Evolutionary conservation across 1,284 basidiomycete genomes (phyloP).

Genomic region (Cutaneotrichosporon arboriforme): DNA sequence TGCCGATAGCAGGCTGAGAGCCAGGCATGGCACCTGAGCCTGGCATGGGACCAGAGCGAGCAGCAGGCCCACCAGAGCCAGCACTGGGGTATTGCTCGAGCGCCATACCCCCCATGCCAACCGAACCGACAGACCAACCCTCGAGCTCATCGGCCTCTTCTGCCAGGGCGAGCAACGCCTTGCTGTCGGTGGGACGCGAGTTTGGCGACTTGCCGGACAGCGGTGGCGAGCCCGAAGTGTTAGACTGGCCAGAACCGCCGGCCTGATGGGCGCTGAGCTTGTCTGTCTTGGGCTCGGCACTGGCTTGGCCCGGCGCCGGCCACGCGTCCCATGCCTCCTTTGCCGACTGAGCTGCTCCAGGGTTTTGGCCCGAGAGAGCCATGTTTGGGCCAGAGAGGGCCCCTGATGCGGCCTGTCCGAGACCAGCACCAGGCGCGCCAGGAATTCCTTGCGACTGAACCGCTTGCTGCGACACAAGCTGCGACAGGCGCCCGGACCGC

Average conservation of each 20-base stretch:
- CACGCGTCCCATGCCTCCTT: conserved; percentile 38
- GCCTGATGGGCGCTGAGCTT: conserved; percentile 10
- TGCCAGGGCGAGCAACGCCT: conserved; percentile 45
- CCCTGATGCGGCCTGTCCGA: background rate
- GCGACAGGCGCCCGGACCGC: conserved; percentile 34
- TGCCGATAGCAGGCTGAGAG: conserved; percentile 2
- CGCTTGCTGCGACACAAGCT: conserved; percentile 18
- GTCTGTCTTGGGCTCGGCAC: conserved; percentile 8
- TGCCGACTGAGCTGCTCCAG: conserved; percentile 19
- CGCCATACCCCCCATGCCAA: conserved; percentile 28
- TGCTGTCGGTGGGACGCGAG: conserved; percentile 37
- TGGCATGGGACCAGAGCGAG: conserved; percentile 6
- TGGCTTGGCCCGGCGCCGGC: conserved; percentile 14
- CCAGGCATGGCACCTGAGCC: conserved; percentile 5
- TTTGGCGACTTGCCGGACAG: conserved; percentile 32
- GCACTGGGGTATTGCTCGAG: conserved; percentile 11
- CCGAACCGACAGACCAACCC: conserved; percentile 39
- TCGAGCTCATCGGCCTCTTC: conserved; percentile 48
- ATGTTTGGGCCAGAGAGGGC: background rate
- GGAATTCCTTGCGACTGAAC: conserved; percentile 6
- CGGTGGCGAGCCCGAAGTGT: conserved; percentile 31
- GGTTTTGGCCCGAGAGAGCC: conserved; percentile 9
- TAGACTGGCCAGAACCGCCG: conserved; percentile 19
- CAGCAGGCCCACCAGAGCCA: background rate
- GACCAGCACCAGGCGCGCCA: too few species aligned